Evolutionary conservation across 2,329 filamentous ascomycete species (phyloP).

Genomic region (Colletotrichum euphorbiae): DNA sequence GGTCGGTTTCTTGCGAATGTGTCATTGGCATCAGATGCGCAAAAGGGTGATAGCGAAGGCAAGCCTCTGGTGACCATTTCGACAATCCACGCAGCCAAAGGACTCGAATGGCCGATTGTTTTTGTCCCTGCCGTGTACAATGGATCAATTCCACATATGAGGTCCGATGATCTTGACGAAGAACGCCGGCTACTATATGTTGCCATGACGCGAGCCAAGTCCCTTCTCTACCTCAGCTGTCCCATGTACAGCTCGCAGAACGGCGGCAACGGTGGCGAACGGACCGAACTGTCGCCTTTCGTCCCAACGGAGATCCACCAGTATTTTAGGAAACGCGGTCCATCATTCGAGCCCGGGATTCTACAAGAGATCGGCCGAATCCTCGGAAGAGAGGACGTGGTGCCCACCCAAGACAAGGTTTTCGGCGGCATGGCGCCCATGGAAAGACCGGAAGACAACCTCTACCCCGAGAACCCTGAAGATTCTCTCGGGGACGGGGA

Average conservation of each 20-base stretch:
- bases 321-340: slow-evolving; percentile 70
- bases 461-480: slow-evolving; percentile 65
- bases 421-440: slow-evolving; percentile 64
- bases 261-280: slow-evolving; percentile 65
- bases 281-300: slow-evolving; percentile 73
- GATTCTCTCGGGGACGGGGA: slow-evolving; percentile 30
- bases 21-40: slow-evolving; percentile 81
- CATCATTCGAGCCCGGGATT: slow-evolving; percentile 72
- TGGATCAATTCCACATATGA: slow-evolving; percentile 89
- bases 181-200: slow-evolving; percentile 92
- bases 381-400: slow-evolving; percentile 66
- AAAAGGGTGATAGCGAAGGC: slow-evolving; percentile 66
- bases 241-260: slow-evolving; percentile 75
- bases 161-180: slow-evolving; percentile 87
- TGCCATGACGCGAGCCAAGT: slow-evolving; percentile 94
- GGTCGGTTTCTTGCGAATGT: slow-evolving; percentile 91
- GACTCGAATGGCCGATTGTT: slow-evolving; percentile 94
- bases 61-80: slow-evolving; percentile 85
- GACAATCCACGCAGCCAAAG: slow-evolving; percentile 96
- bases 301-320: slow-evolving; percentile 60
- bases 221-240: slow-evolving; percentile 85
- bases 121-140: slow-evolving; percentile 92
- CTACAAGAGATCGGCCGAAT: slow-evolving; percentile 78
- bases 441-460: slow-evolving; percentile 72
- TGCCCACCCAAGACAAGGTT: slow-evolving; percentile 66